These are phyloP conservation scores for Neoboletus brunneissimus DNA, from an alignment of 768 basidiomycete species.

Conservation along the genomic window DNA sequence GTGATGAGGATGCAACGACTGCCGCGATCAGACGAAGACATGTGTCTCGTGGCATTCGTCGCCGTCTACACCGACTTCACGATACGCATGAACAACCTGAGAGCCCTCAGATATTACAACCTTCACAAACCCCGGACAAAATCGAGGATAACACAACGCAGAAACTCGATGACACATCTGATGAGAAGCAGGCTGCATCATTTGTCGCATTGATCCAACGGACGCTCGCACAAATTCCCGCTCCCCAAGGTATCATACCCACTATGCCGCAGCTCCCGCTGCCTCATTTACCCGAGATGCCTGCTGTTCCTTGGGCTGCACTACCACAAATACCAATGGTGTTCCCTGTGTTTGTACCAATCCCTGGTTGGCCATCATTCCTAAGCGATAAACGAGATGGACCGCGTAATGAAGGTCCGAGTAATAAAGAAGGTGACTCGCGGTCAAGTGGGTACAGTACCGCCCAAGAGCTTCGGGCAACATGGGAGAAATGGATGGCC, in stretches of 20 bases:
- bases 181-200: constrained; percentile 43
- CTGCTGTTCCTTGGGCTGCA: constrained; percentile 58
- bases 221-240: constrained; percentile 58
- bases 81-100: constrained; percentile 19
- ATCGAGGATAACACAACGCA: constrained; percentile 23
- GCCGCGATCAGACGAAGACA: constrained; percentile 31
- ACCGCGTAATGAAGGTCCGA: constrained; percentile 24
- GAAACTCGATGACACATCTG: constrained; percentile 16
- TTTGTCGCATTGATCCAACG: constrained; percentile 75
- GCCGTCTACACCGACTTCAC: constrained; percentile 16
- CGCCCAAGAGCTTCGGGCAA: constrained; percentile 62
- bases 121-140: constrained; percentile 1
- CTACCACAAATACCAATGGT: constrained; percentile 71
- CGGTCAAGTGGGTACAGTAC: constrained; percentile 41
- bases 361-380: constrained; percentile 63
- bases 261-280: constrained; percentile 46
- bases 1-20: constrained; percentile 50
- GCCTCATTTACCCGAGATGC: constrained; percentile 66
- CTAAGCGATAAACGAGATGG: constrained; percentile 49
- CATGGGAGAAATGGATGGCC: constrained; percentile 77
- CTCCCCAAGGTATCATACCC: constrained; percentile 57
- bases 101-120: neutral
- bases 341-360: constrained; percentile 75
- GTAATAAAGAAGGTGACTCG: constrained; percentile 35
- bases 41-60: constrained; percentile 35